A percentile compares a stretch with the other conserved stretches of the same genome.
Evolutionary conservation across 2,329 filamentous ascomycete genomes (phyloP).

Genomic region (Fusarium heterosporum): DNA sequence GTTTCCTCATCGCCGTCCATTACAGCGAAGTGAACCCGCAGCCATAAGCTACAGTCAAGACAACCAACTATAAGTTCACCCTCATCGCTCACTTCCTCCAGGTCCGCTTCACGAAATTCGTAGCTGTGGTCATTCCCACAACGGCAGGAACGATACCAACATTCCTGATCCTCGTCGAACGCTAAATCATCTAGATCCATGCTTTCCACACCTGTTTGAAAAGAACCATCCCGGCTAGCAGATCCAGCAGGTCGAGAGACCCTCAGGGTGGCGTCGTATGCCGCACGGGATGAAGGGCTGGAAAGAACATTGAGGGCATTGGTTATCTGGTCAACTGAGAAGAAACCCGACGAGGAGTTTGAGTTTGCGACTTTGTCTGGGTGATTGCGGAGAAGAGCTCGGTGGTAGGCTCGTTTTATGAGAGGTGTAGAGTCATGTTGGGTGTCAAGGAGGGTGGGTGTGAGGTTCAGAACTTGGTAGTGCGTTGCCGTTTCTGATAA

Average conservation of each 20-base stretch:
- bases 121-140: slow-evolving; percentile 74
- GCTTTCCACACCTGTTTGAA: slow-evolving; percentile 71
- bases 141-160: slow-evolving; percentile 70
- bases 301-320: slow-evolving; percentile 69
- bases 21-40: slow-evolving; percentile 72
- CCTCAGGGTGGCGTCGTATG: slow-evolving; percentile 66
- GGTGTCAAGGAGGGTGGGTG: slow-evolving; percentile 60
- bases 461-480: slow-evolving; percentile 71
- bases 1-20: slow-evolving; percentile 53
- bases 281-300: slow-evolving; percentile 58
- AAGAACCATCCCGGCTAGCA: slow-evolving; percentile 47
- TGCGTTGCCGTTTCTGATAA: slow-evolving; percentile 57
- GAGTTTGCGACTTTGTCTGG: slow-evolving; percentile 65
- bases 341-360: slow-evolving; percentile 56
- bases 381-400: slow-evolving; percentile 73
- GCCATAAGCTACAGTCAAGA: slow-evolving; percentile 74
- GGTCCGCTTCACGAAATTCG: slow-evolving; percentile 67
- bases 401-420: slow-evolving; percentile 73
- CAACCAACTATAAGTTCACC: slow-evolving; percentile 74
- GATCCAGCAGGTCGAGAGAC: slow-evolving; percentile 45
- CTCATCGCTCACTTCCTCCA: slow-evolving; percentile 68
- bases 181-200: slow-evolving; percentile 74
- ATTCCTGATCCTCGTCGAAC: slow-evolving; percentile 60
- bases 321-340: slow-evolving; percentile 73
- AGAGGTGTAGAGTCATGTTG: slow-evolving; percentile 58